Conservation (phyloP, 108 stramenopile species). For the Skeletonema marinoi region DNA sequence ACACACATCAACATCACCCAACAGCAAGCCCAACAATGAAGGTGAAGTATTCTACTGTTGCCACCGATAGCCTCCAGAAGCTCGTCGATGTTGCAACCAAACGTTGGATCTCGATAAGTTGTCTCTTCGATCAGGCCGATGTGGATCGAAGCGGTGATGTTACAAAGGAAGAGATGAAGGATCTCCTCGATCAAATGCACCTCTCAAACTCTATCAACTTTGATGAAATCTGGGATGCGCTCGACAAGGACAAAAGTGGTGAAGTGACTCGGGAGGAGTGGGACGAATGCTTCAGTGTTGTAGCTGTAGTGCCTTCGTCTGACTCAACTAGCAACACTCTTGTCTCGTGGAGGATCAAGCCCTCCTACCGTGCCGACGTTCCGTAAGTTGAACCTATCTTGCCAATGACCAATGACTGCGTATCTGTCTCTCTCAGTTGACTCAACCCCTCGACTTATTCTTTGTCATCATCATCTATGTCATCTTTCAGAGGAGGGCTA, state of each 20-base stretch:
- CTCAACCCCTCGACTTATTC: too few relatives aligned
- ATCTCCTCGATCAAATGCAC: constrained; percentile 7
- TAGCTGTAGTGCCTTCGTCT: constrained; percentile 3
- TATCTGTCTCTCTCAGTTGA: neutral
- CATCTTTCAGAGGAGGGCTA: constrained; percentile 7
- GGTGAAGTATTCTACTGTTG: constrained; percentile 7
- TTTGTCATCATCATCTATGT: neutral
- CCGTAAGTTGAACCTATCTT: constrained; percentile 10
- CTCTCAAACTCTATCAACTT: constrained; percentile 8
- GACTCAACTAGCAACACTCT: constrained; percentile 4
- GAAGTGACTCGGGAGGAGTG: constrained; percentile 8
- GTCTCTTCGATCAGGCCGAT: constrained; percentile 7
- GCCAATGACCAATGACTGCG: constrained; percentile 2
- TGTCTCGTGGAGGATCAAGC: constrained; percentile 8
- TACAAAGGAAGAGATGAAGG: constrained; percentile 10
- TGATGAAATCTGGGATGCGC: constrained; percentile 8
- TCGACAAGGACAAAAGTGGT: constrained; percentile 9
- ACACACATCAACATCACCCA: neutral
- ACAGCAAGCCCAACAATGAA: constrained; percentile 2
- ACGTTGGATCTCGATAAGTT: constrained; percentile 6
- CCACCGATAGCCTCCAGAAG: constrained; percentile 8
- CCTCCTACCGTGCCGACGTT: constrained; percentile 3
- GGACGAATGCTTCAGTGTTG: constrained; percentile 2
- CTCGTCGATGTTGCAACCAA: constrained; percentile 8
- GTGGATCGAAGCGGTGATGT: constrained; percentile 2